Conservation (phyloP, 441 rosid species). For the Populus trichocarpa region DNA sequence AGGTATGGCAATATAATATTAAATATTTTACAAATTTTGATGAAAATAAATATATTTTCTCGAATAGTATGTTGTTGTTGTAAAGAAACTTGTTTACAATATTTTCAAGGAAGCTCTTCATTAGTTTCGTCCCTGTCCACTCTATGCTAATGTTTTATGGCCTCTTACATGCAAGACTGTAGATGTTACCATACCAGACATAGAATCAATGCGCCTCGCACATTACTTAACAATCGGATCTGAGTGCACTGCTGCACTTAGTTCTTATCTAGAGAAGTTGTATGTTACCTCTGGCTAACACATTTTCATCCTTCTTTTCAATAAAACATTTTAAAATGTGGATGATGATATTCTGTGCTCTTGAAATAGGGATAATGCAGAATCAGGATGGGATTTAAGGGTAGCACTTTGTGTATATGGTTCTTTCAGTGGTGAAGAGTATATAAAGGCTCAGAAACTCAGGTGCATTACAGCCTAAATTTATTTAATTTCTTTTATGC, state of each 20-base stretch:
- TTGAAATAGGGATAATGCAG: constrained; percentile 36
- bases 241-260: constrained; percentile 49
- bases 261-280: constrained; percentile 47
- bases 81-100: neutral
- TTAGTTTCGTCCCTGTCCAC: neutral
- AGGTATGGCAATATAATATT: constrained; percentile 34
- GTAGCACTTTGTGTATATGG: constrained; percentile 58
- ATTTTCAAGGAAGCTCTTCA: neutral
- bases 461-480: constrained; percentile 31
- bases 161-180: constrained; percentile 32
- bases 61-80: no score
- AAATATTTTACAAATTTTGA: neutral
- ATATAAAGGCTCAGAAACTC: constrained; percentile 57
- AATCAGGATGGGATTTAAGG: constrained; percentile 67
- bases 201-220: constrained; percentile 70
- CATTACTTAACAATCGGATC: constrained; percentile 67
- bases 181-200: constrained; percentile 69
- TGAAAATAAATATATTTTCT: no score
- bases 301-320: neutral
- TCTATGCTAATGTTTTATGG: constrained; percentile 10
- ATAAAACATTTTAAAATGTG: neutral
- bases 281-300: constrained; percentile 19
- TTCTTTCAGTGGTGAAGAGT: constrained; percentile 53
- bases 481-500: no score
- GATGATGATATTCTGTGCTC: constrained; percentile 8